Conservation (phyloP, 2,329 filamentous ascomycete species). For the Xylariaceae sp. region DNA sequence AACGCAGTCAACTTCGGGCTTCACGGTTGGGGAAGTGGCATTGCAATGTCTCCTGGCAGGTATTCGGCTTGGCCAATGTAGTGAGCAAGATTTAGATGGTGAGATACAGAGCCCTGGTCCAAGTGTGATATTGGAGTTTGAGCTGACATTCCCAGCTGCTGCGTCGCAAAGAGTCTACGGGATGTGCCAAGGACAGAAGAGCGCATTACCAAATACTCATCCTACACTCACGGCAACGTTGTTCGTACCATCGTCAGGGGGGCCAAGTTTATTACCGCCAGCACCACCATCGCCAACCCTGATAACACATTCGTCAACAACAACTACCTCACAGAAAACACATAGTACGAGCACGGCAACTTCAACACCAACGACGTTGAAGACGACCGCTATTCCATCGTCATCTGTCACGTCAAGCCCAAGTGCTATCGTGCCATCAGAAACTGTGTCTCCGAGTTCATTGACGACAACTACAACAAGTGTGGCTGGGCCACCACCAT, state of each 20-base stretch:
- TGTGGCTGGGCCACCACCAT: background rate
- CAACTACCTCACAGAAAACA: background rate
- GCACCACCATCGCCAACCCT: background rate
- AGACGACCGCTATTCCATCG: background rate
- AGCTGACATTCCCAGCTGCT: conserved; percentile 21
- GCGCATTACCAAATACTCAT: conserved; percentile 54
- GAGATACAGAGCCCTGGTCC: conserved; percentile 19
- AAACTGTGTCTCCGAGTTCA: conserved; percentile 4
- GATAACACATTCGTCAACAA: background rate
- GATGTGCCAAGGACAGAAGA: conserved; percentile 51
- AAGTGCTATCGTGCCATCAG: conserved; percentile 5
- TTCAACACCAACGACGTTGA: background rate
- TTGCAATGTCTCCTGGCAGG: conserved; percentile 61
- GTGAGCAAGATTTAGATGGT: conserved; percentile 39
- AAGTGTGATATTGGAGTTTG: conserved; percentile 14
- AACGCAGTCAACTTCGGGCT: conserved; percentile 52
- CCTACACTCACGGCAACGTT: conserved; percentile 54
- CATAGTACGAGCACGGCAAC: background rate
- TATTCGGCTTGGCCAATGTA: conserved; percentile 46
- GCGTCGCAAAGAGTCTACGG: conserved; percentile 39
- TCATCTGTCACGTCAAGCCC: conserved; percentile 9
- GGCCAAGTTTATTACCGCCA: conserved; percentile 17
- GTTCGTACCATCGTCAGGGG: conserved; percentile 31
- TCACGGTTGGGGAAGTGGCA: conserved; percentile 67
- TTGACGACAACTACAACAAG: background rate